Base-by-base conservation (phyloP, 1,284 basidiomycete species). In the Inonotus obliquus region DNA sequence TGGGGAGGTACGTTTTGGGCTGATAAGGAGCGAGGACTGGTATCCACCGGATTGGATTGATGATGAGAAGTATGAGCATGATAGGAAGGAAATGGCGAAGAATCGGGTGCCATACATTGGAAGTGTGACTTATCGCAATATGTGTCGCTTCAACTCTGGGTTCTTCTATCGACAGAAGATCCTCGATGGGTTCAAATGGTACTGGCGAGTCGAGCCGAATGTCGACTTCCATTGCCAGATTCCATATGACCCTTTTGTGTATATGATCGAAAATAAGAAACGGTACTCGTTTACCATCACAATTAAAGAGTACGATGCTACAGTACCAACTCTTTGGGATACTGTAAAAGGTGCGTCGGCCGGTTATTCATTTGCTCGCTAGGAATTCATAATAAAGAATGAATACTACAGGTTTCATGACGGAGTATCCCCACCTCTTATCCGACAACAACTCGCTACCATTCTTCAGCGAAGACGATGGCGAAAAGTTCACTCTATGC, bases 221-320 rank as follows among this genome's bases (percentile, higher is more conserved):
- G 83, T 91, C 63, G 83, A 87, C 70, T 88, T 87, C 74, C 84
- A 84, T 72, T 93, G 91, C 71, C 84, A 92, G 67, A 72, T 91
- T 54, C 76, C 80, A 48, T 83, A 82, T 64, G 91, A 93, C 67
- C 90, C 90, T 0, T 92, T 92, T 78, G 64, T 84, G 2, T 85
- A 81, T 72, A 89, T 93, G 89, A 78, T 87, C 69, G 79, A 88
- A 47, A 76, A 91, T 67, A 81, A 86, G 64, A 92, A 92, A 71
- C 56, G 21, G 17, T 60, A 19, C 38, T 39, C 10, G 7, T 93
- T 90, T 72, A 91, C 89, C 0, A 82, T 94, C 53, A 82, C 89
- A 0, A 77, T 93, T 70, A 88, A 86, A 72, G 91, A 94, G 71
- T 91, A 84, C 71, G 75, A 79, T 54, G 81, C 81, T 60, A 94